Percentiles rank a stretch among this genome's conserved stretches.
These are phyloP conservation scores for Paecilomyces sp. DNA, from an alignment of 2,329 filamentous ascomycete species.

Conservation along the genomic window DNA sequence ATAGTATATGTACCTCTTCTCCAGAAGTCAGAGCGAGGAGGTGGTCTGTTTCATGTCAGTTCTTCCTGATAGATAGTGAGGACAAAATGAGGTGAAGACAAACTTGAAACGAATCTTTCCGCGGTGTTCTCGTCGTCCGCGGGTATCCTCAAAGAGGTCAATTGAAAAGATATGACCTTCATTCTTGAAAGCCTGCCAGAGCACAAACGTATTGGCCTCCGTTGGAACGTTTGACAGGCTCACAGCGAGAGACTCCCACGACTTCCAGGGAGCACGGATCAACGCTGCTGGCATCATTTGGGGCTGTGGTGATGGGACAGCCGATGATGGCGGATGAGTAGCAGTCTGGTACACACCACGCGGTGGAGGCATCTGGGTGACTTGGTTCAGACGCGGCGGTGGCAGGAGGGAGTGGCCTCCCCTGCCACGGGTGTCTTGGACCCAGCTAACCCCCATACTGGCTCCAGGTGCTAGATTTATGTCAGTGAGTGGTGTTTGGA, in stretches of 20 bases:
- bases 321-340: background rate
- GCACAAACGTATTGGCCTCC: constrained; percentile 24
- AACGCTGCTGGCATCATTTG: constrained; percentile 3
- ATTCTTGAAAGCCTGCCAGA: constrained; percentile 47
- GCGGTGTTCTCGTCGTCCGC: constrained; percentile 31
- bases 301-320: background rate
- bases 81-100: constrained; percentile 1
- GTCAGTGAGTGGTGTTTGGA: background rate
- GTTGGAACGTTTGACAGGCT: constrained; percentile 27
- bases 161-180: constrained; percentile 52
- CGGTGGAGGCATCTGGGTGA: background rate
- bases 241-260: constrained; percentile 33
- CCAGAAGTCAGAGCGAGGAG: constrained; percentile 50
- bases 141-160: constrained; percentile 45
- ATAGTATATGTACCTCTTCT: constrained; percentile 15
- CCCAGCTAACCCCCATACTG: background rate
- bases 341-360: background rate
- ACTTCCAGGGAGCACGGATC: constrained; percentile 25
- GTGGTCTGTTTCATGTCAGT: constrained; percentile 33
- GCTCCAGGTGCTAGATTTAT: background rate
- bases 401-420: background rate
- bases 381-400: background rate
- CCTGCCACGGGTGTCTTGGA: background rate
- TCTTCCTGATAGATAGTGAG: background rate
- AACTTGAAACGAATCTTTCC: constrained; percentile 51